Percentiles rank a stretch among this genome's conserved stretches.
These are phyloP conservation scores for Malassezia arunalokei DNA, from an alignment of 1,284 basidiomycete species.

Conservation along the genomic window DNA sequence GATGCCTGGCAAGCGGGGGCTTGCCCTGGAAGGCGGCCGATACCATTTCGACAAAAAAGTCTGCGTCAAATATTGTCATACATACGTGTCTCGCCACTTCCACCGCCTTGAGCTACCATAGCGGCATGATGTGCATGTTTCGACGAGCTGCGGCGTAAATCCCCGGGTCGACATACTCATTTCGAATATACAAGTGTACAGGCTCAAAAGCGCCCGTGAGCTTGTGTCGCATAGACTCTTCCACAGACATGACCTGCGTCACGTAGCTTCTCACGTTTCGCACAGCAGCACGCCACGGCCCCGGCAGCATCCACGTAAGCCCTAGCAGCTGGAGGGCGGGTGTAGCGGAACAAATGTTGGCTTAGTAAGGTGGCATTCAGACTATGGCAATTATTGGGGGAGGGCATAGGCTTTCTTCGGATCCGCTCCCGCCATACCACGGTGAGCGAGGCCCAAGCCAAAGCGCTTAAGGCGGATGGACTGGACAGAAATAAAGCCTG, in stretches of 20 bases:
- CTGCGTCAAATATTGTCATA: slow-evolving; percentile 6
- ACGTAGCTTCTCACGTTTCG: neutral
- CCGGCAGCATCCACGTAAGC: too few species aligned
- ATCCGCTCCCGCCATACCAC: slow-evolving; percentile 34
- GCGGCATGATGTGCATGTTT: slow-evolving; percentile 45
- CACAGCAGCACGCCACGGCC: neutral
- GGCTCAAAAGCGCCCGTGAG: slow-evolving; percentile 7
- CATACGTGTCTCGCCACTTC: slow-evolving; percentile 38
- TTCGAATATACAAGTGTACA: slow-evolving; percentile 11
- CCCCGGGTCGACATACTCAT: slow-evolving; percentile 7
- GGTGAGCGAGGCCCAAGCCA: slow-evolving; percentile 30
- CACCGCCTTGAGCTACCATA: slow-evolving; percentile 43
- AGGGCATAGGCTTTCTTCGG: slow-evolving; percentile 35
- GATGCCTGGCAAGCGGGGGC: slow-evolving; percentile 38
- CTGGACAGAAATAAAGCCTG: slow-evolving; percentile 43
- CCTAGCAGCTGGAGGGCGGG: too few species aligned
- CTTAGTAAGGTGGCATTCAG: neutral
- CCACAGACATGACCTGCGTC: slow-evolving; percentile 7
- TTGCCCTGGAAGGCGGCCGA: slow-evolving; percentile 36
- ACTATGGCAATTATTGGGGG: slow-evolving; percentile 14
- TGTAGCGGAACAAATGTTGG: neutral
- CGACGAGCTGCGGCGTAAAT: slow-evolving; percentile 6
- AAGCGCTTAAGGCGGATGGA: slow-evolving; percentile 41
- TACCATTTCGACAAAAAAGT: slow-evolving; percentile 42
- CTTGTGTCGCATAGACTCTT: slow-evolving; percentile 11